Evolutionary conservation across 139 green algal species (phyloP), one percentile per base, ranked within the genome.

Genomic region (Mesotaenium endlicherianum): DNA sequence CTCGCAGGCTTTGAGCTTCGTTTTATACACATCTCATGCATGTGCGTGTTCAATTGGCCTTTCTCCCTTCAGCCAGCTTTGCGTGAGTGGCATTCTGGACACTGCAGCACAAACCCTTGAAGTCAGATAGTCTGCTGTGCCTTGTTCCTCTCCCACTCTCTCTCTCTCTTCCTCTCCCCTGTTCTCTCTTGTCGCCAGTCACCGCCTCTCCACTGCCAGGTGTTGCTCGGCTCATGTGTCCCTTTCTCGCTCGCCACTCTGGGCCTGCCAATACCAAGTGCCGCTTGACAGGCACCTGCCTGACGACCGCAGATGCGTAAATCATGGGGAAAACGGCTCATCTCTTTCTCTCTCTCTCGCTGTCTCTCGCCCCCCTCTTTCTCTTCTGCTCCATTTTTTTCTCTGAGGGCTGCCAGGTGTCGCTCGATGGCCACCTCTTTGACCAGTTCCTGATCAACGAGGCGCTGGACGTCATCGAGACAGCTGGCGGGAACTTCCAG

Each of bases 381-480:
- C 53, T 26, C 53, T 64, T 26, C 53, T 26, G 20, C 53, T 26
- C 26, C 26, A 26, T 34, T 64, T 64, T 26, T 26, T 26, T 64
- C 53, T 64, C 53, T 64, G 26, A 20, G 26, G 20, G 26, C 53
- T 26, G 20, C 64, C 75, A 82, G 75, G 64, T 85, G 60, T 85
- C 79, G 5, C 79, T 85, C 20, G 40, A 26, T 6, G 79, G 79
- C 34, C 79, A 85, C 47, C 79, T 85, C 44, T 85, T 80, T 17
- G 79, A 85, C 69, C 60, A 59, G 31, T 85, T 85, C 26, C 49
- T 85, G 40, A 85, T 85, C 68, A 85, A 85, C 50, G 79, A 85
- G 16, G 79, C 79, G 45, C 39, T 85, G 38, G 79, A 85, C 69
- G 57, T 85, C 4, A 85, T 85, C 16, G 79, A 85, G 50, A 14